A percentile compares a stretch with the other conserved stretches of the same genome.
Evolutionary conservation across 2,329 filamentous ascomycete genomes (phyloP).

Genomic region (Epichloe coenophiala): DNA sequence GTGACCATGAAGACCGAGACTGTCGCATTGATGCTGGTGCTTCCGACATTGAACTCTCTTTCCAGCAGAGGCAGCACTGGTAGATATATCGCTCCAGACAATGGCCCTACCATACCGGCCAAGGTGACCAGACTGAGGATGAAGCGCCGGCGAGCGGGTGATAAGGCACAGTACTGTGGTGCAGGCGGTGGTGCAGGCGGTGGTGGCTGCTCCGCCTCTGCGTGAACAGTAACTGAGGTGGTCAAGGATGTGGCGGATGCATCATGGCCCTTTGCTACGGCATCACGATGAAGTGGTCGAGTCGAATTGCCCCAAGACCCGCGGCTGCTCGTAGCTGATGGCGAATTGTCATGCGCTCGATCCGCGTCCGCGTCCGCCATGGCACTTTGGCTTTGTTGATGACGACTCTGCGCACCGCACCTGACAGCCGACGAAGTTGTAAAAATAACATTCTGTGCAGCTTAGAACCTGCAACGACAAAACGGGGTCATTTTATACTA

Average conservation of each 20-base stretch:
- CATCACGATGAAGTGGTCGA: not conserved
- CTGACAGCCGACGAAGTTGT: not conserved
- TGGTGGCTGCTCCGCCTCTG: not conserved
- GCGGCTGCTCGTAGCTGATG: not conserved
- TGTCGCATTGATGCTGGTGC: constrained; percentile 26
- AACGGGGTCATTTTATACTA: too few species aligned
- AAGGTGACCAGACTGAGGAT: constrained; percentile 25
- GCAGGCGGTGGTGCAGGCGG: constrained; percentile 2
- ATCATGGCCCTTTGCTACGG: not conserved
- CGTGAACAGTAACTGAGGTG: not conserved
- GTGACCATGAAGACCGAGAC: constrained; percentile 31
- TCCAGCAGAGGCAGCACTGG: constrained; percentile 25
- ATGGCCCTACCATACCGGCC: constrained; percentile 28
- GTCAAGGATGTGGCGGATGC: not conserved
- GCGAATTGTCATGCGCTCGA: not conserved
- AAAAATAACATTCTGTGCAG: too few species aligned
- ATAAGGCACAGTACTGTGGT: constrained; percentile 24
- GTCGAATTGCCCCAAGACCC: not conserved
- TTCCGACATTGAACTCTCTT: constrained; percentile 21
- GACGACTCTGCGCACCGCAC: not conserved
- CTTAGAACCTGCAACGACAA: too few species aligned
- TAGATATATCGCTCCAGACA: constrained; percentile 31
- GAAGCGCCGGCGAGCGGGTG: constrained; percentile 19
- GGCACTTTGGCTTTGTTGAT: not conserved
- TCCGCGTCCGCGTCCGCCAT: not conserved